Conservation (phyloP, 129 eudicot species). For the Scalesia atractyloides region DNA sequence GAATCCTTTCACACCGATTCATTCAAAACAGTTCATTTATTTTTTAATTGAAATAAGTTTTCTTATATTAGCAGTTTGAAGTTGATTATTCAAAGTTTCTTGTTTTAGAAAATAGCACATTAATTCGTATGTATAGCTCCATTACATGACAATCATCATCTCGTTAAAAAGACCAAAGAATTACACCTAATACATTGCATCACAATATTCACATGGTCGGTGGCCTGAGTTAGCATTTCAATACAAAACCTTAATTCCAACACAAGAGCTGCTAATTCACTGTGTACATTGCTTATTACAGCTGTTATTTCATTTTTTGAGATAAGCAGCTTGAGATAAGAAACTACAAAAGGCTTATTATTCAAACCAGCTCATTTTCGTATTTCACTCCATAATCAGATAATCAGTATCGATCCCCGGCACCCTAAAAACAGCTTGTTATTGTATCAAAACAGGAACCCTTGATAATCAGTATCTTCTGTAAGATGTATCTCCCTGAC, state of each 20-base stretch:
- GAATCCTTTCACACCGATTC: no score
- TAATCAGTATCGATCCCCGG: background rate
- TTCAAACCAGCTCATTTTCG: no score
- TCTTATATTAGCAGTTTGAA: no score
- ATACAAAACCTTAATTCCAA: slow-evolving; percentile 17
- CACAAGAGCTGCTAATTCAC: background rate
- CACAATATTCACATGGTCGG: background rate
- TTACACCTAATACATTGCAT: background rate
- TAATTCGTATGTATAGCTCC: slow-evolving; percentile 19
- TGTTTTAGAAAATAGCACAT: slow-evolving; percentile 8
- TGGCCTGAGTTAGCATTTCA: background rate
- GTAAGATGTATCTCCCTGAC: no score
- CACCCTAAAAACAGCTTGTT: background rate
- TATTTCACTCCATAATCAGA: no score
- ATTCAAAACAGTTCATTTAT: no score
- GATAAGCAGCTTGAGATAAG: background rate
- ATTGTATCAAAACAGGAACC: background rate
- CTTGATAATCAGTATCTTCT: background rate
- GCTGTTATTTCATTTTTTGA: background rate
- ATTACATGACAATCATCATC: background rate
- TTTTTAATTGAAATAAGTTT: no score
- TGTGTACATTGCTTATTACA: background rate
- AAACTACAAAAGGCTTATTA: background rate
- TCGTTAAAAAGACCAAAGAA: background rate
- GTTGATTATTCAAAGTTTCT: no score